A percentile compares a stretch with the other conserved stretches of the same genome.
Evolutionary conservation across 2,329 filamentous ascomycete species (phyloP).

Genomic region (Leptographium galeiforme): DNA sequence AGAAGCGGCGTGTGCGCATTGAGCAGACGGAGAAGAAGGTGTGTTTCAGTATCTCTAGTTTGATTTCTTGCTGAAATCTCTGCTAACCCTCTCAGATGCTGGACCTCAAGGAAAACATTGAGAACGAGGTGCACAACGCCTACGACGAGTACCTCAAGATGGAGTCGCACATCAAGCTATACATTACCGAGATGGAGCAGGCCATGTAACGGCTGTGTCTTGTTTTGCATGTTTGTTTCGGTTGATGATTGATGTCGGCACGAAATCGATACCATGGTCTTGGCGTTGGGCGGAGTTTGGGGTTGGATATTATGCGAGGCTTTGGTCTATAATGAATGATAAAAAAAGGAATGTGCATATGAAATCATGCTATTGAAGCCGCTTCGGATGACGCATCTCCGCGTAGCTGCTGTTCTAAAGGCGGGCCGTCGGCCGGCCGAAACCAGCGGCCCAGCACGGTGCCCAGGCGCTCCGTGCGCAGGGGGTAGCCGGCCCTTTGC

Average conservation of each 20-base stretch:
- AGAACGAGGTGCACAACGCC: slow-evolving; percentile 80
- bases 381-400: too few relatives aligned
- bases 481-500: slow-evolving; percentile 8
- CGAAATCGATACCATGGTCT: slow-evolving; percentile 19
- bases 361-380: not conserved
- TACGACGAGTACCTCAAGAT: slow-evolving; percentile 95
- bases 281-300: not conserved
- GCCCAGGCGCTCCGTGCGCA: slow-evolving; percentile 21
- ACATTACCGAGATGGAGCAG: slow-evolving; percentile 98
- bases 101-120: slow-evolving; percentile 93
- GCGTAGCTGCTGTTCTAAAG: too few relatives aligned
- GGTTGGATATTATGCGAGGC: not conserved
- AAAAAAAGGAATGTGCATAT: not conserved
- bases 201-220: slow-evolving; percentile 35
- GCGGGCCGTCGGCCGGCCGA: slow-evolving; percentile 22
- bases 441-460: slow-evolving; percentile 56
- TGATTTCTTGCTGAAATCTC: not conserved
- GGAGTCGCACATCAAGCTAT: slow-evolving; percentile 92
- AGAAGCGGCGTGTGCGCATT: slow-evolving; percentile 80
- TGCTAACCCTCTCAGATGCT: slow-evolving; percentile 55
- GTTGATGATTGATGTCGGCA: slow-evolving; percentile 14
- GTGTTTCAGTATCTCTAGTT: slow-evolving; percentile 17
- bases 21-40: slow-evolving; percentile 99
- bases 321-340: too few relatives aligned
- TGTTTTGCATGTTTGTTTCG: slow-evolving; percentile 6